Percentiles rank a stretch among this genome's conserved stretches.
Evolutionary conservation across 2,329 filamentous ascomycete species (phyloP).

Genomic region (Coniella vitis): DNA sequence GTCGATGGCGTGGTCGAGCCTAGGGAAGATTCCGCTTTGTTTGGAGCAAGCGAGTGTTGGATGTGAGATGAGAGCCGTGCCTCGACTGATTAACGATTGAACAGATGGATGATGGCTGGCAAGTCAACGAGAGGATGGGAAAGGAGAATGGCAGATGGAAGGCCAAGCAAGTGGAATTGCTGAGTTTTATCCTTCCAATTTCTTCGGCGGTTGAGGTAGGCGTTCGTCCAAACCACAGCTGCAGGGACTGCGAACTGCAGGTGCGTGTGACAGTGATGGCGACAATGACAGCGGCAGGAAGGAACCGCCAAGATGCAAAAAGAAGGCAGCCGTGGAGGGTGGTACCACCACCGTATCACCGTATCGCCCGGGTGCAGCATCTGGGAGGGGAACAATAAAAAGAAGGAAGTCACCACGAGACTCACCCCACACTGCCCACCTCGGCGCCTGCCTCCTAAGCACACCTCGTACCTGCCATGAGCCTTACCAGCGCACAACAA

Average conservation of each 20-base stretch:
- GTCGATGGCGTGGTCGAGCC: no score
- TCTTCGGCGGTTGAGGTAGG: background rate
- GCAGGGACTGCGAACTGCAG: background rate
- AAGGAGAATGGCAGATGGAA: background rate
- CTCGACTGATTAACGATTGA: slow-evolving; percentile 7
- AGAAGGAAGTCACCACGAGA: no score
- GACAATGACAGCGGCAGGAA: background rate
- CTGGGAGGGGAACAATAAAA: no score
- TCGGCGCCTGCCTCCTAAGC: no score
- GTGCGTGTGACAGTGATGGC: background rate
- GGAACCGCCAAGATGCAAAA: background rate
- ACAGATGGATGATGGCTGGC: slow-evolving; percentile 6
- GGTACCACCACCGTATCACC: background rate
- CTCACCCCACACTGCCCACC: no score
- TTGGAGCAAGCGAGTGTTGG: background rate
- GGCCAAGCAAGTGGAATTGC: background rate
- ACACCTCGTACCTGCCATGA: background rate
- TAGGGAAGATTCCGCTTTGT: background rate
- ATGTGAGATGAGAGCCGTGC: no score
- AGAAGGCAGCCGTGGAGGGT: background rate
- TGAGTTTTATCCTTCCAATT: slow-evolving; percentile 13
- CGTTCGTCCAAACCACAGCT: background rate
- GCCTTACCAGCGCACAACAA: no score
- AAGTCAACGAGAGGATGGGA: slow-evolving; percentile 1
- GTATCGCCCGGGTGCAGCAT: no score